These are phyloP conservation scores for Barbarea vulgaris DNA, from an alignment of 345 rosid genomes.

Conservation along the genomic window DNA sequence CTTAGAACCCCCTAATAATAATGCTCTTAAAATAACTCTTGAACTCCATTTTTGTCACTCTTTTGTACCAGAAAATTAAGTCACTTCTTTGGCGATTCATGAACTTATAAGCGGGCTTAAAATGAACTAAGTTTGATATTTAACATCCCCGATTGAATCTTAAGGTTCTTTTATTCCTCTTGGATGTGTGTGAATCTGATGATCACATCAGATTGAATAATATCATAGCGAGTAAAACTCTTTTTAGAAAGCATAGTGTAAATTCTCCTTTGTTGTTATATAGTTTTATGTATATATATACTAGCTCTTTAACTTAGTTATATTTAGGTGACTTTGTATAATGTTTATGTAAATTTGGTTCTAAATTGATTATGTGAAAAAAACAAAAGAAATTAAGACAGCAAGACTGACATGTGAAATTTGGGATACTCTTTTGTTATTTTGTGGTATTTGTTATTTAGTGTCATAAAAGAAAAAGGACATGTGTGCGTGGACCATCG, in stretches of 20 bases:
- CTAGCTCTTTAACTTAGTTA: not conserved
- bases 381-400: conserved; percentile 3
- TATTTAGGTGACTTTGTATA: not conserved
- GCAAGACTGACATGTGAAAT: conserved; percentile 31
- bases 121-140: too few species aligned
- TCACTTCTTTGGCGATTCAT: too few species aligned
- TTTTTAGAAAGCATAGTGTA: not conserved
- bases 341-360: too few species aligned
- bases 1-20: too few species aligned
- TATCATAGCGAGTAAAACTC: not conserved
- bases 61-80: too few species aligned
- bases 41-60: too few species aligned
- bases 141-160: too few species aligned
- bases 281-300: not conserved
- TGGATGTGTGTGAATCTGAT: too few species aligned
- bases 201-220: too few species aligned
- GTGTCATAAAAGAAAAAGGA: conserved; percentile 8
- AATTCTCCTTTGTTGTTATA: not conserved
- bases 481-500: conserved; percentile 32
- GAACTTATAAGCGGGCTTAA: too few species aligned
- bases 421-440: conserved; percentile 13
- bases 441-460: conserved; percentile 13
- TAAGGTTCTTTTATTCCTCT: too few species aligned
- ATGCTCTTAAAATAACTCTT: too few species aligned
- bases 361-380: not conserved